phyloP scores from a whole-genome alignment of 2,329 filamentous ascomycete genomes.

The Colletotrichum plurivorum region DNA sequence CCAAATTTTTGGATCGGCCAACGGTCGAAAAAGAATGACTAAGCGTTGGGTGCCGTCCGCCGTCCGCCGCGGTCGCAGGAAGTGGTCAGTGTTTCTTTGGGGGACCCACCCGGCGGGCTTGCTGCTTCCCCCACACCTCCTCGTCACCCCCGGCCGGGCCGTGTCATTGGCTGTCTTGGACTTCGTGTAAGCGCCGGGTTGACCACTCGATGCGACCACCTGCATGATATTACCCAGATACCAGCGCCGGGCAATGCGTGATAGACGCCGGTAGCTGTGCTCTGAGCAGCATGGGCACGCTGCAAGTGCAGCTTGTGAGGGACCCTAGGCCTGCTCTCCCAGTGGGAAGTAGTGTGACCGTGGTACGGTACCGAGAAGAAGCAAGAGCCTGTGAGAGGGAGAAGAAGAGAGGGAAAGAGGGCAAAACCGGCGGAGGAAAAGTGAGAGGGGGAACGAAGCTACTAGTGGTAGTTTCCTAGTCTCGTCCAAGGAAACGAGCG shows the following conservation, averaged over 20 bases:
- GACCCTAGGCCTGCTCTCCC: neutral
- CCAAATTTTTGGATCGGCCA: constrained; percentile 37
- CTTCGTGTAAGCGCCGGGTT: constrained; percentile 41
- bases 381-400: too few relatives aligned
- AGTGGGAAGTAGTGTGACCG: neutral
- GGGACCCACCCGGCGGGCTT: neutral
- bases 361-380: constrained; percentile 1
- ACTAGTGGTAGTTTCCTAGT: neutral
- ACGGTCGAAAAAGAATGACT: constrained; percentile 33
- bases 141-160: constrained; percentile 15
- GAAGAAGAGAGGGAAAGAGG: constrained; percentile 6
- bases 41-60: neutral
- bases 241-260: constrained; percentile 32
- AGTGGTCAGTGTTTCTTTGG: neutral
- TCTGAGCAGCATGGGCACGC: neutral
- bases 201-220: constrained; percentile 40
- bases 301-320: neutral
- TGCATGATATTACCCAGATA: constrained; percentile 27
- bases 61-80: neutral
- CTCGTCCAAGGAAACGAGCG: constrained; percentile 10
- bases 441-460: neutral
- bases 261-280: constrained; percentile 32
- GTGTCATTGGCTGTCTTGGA: constrained; percentile 35
- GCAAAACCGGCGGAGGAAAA: neutral
- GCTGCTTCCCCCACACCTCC: neutral